phyloP scores from a whole-genome alignment of 1,284 basidiomycete genomes.

The Irpex sp. region DNA sequence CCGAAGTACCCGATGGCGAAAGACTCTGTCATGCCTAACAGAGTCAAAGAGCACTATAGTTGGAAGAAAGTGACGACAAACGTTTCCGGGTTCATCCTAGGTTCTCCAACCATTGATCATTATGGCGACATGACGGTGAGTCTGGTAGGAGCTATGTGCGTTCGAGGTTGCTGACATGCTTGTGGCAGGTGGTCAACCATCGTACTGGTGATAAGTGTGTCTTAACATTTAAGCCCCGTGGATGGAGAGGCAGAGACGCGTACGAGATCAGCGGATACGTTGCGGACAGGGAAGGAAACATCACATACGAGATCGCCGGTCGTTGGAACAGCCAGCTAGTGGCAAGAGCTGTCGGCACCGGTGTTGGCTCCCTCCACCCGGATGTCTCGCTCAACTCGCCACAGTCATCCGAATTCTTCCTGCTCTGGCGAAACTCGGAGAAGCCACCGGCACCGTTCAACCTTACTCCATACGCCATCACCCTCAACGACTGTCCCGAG shows the following conservation, averaged over 20 bases:
- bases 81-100: constrained; percentile 92
- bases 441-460: constrained; percentile 89
- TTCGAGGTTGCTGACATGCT: background rate
- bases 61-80: constrained; percentile 97
- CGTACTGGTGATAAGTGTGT: constrained; percentile 89
- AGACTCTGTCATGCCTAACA: constrained; percentile 37
- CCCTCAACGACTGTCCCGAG: constrained; percentile 79
- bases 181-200: constrained; percentile 78
- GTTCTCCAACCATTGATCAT: constrained; percentile 93
- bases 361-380: constrained; percentile 68
- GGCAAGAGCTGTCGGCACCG: constrained; percentile 71
- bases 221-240: constrained; percentile 93
- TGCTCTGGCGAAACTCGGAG: constrained; percentile 92
- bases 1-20: constrained; percentile 55
- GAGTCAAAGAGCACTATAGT: constrained; percentile 80
- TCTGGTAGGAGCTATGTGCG: constrained; percentile 17
- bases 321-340: constrained; percentile 96
- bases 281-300: constrained; percentile 59
- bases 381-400: constrained; percentile 51
- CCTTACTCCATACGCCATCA: constrained; percentile 92
- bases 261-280: constrained; percentile 92
- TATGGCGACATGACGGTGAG: constrained; percentile 92
- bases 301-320: constrained; percentile 90
- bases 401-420: constrained; percentile 57
- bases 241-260: constrained; percentile 91